These are phyloP conservation scores for Beauveria australis DNA, from an alignment of 2,329 filamentous ascomycete genomes.

Conservation along the genomic window DNA sequence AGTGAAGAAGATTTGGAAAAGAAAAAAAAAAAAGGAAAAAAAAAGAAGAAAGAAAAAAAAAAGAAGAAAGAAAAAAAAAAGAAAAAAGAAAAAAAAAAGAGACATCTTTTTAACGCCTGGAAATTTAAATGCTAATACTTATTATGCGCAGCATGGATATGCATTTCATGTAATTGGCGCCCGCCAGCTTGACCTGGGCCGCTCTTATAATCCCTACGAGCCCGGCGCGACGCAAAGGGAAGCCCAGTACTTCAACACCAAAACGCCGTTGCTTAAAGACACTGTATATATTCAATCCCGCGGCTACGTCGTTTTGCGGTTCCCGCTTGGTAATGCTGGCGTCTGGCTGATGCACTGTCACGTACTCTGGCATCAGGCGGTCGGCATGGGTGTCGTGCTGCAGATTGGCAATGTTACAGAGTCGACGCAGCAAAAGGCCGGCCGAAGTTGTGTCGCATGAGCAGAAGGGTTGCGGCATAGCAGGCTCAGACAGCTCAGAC, in stretches of 20 bases:
- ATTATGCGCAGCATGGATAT: conserved; percentile 14
- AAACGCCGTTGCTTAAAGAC: conserved; percentile 25
- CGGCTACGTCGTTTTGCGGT: conserved; percentile 28
- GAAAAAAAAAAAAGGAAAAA: too few species aligned
- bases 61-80: too few species aligned
- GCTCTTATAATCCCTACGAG: conserved; percentile 9
- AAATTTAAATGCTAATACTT: not conserved
- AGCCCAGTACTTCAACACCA: not conserved
- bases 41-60: too few species aligned
- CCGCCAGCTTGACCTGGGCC: not conserved
- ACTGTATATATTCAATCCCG: conserved; percentile 25
- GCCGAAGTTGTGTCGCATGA: not conserved
- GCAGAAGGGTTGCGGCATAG: too few species aligned
- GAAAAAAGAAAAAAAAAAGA: not conserved
- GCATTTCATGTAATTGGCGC: conserved; percentile 12
- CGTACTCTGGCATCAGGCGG: conserved; percentile 28
- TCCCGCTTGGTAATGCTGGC: conserved; percentile 27
- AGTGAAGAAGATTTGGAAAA: conserved; percentile 1
- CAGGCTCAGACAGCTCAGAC: not conserved
- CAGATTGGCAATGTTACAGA: conserved; percentile 11
- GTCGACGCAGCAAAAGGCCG: not conserved
- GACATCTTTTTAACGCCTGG: not conserved
- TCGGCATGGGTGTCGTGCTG: conserved; percentile 32
- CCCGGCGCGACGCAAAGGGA: not conserved
- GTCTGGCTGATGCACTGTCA: conserved; percentile 32